Base-by-base conservation (phyloP, 1,284 basidiomycete genomes). In the Veloporphyrellus conicus region DNA sequence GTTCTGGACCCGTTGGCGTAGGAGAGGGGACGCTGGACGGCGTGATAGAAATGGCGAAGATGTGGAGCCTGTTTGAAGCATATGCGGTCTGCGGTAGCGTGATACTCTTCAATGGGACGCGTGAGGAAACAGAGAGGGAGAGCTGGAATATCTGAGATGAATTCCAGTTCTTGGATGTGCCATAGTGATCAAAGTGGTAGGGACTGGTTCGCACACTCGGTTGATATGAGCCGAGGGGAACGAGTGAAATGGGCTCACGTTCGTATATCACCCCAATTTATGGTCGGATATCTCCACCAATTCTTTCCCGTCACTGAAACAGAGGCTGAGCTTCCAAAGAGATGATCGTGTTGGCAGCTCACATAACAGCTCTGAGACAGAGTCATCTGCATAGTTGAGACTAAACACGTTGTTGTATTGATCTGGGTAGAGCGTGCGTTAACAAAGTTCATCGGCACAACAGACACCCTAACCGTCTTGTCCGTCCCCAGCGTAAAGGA, bases 1-100 rank as follows among this genome's bases (percentile, higher is more conserved):
- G 61, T 3, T 57, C 58, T 0, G 68, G 69, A 3, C 49, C 48
- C 11, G 20, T 54, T 11, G 19, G 50, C 29, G 42, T 6, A 39
- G 39, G 8, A 23, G 55, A n/a, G 3, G 57, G 48, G 3, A 50
- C n/a, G 2, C 50, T 45, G 2, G 71, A 70, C 2, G 70, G 67
- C 0, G 73, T 66, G 29, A 74, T 52, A 0, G 74, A 68, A 38
- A 78, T 59, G 0, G 69, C 73, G 41, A 78, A 78, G 18, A 78
- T 47, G 49, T 78, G 76, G 5, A 77, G 62, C 23, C 72, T 60
- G 33, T 68, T 62, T 3, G 47, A 34, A 4, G 57, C 56, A 25
- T 59, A 43, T 3, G 49, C 49, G 0, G 61, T 67, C 10, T 49
- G 31, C 0, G 74, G 74, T 33, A 77, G 60, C 0, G 64, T 71